phyloP scores from a whole-genome alignment of 768 basidiomycete genomes.

The Boletus rubropictus region DNA sequence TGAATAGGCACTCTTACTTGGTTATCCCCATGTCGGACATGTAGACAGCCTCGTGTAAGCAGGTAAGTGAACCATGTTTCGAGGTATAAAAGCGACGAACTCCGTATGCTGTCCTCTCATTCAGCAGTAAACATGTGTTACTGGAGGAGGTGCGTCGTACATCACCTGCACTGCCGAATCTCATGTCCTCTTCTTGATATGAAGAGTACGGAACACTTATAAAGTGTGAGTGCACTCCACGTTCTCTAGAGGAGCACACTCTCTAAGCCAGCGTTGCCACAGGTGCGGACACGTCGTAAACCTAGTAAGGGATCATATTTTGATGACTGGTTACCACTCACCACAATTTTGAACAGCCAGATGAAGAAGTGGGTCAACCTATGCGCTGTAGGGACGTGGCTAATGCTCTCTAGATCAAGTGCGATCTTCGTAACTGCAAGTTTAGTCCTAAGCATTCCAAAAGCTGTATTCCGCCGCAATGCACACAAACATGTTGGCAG shows the following conservation, averaged over 20 bases:
- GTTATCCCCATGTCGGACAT: conserved; percentile 24
- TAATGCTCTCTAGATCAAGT: conserved; percentile 48
- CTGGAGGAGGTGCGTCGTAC: conserved; percentile 47
- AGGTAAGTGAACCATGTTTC: conserved; percentile 22
- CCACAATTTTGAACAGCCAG: conserved; percentile 37
- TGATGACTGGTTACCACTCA: conserved; percentile 6
- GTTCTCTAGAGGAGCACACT: neutral
- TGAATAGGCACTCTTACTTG: conserved; percentile 17
- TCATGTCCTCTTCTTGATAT: conserved; percentile 14
- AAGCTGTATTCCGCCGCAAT: conserved; percentile 45
- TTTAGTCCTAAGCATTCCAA: conserved; percentile 55
- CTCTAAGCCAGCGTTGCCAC: conserved; percentile 4
- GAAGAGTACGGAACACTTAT: conserved; percentile 54
- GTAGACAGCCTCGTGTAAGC: conserved; percentile 27
- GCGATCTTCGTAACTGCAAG: conserved; percentile 53
- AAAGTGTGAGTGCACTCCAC: conserved; percentile 35
- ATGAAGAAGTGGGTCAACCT: conserved; percentile 44
- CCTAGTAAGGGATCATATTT: conserved; percentile 33
- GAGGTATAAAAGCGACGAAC: conserved; percentile 27
- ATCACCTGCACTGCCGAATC: conserved; percentile 1
- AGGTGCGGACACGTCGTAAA: conserved; percentile 54
- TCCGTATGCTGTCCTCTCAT: neutral
- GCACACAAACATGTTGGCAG: conserved; percentile 60
- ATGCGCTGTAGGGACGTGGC: conserved; percentile 1
- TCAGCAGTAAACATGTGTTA: conserved; percentile 45